These are phyloP conservation scores for Phialemonium atrogriseum DNA, from an alignment of 2,329 filamentous ascomycete species.

Conservation along the genomic window DNA sequence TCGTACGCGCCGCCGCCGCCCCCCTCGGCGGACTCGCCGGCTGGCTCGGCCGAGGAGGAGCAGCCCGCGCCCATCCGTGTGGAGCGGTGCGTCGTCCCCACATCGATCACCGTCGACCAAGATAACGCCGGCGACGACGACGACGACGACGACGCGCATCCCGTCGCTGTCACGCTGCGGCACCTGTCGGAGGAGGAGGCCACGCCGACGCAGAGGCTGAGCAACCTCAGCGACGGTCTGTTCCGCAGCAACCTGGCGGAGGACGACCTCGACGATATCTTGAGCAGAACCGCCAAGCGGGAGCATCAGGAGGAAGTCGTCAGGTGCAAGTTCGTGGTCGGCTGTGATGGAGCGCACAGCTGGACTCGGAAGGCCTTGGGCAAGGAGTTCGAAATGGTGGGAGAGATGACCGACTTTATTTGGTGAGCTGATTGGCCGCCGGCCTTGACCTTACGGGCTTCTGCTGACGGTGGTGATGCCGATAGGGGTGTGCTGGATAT, in stretches of 20 bases:
- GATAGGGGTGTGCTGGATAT: slow-evolving; percentile 22
- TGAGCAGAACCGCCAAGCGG: slow-evolving; percentile 4
- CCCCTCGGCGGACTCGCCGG: no score
- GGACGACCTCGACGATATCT: slow-evolving; percentile 40
- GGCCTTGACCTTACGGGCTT: no score
- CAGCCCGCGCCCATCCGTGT: slow-evolving; percentile 38
- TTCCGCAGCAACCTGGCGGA: slow-evolving; percentile 46
- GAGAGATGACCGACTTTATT: slow-evolving; percentile 19
- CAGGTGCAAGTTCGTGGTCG: slow-evolving; percentile 55
- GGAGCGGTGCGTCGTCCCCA: slow-evolving; percentile 49
- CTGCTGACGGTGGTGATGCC: no score
- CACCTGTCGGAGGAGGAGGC: slow-evolving; percentile 47
- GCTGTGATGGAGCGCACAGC: slow-evolving; percentile 60
- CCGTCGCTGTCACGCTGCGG: slow-evolving; percentile 44
- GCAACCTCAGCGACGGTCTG: slow-evolving; percentile 38
- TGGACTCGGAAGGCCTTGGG: slow-evolving; percentile 53
- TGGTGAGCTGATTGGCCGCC: no score
- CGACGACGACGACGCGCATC: no score
- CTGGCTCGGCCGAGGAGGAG: no score
- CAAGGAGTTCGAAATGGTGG: slow-evolving; percentile 15
- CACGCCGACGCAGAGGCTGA: slow-evolving; percentile 29
- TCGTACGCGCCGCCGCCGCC: no score
- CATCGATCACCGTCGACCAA: slow-evolving; percentile 41
- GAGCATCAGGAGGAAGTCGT: slow-evolving; percentile 33
- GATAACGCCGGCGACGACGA: slow-evolving; percentile 32